A percentile compares a stretch with the other conserved stretches of the same genome.
phyloP scores from a whole-genome alignment of 768 basidiomycete species.

The Amanita rubescens region DNA sequence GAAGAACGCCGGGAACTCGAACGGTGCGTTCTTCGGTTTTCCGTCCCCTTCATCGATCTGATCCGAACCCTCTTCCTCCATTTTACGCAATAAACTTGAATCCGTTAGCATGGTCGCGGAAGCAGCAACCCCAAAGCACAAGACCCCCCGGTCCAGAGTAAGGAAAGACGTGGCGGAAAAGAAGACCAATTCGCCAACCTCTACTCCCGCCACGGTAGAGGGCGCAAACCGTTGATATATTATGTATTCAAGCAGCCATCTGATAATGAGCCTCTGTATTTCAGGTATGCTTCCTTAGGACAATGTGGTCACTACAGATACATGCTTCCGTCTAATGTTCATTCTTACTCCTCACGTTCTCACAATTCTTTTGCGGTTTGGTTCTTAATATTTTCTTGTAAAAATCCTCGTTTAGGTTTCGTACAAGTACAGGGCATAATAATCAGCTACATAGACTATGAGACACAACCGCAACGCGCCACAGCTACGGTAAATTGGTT shows the following conservation, averaged over 20 bases:
- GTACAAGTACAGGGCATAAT: constrained; percentile 7
- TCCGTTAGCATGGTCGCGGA: constrained; percentile 75
- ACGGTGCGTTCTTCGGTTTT: constrained; percentile 42
- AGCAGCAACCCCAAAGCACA: constrained; percentile 68
- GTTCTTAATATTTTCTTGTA: neutral
- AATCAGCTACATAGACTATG: neutral
- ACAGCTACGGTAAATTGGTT: neutral
- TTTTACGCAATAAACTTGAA: neutral
- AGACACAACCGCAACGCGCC: neutral
- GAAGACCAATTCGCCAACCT: constrained; percentile 14
- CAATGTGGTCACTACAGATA: neutral
- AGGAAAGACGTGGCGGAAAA: constrained; percentile 37
- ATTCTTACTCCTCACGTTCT: neutral
- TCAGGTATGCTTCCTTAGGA: neutral
- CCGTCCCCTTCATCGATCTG: constrained; percentile 1
- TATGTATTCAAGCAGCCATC: neutral
- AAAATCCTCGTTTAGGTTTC: neutral
- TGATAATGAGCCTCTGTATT: neutral
- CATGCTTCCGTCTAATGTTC: neutral
- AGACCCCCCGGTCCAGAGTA: constrained; percentile 56
- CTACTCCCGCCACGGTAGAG: neutral
- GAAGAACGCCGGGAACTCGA: constrained; percentile 93
- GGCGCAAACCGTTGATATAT: neutral
- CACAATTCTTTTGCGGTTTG: neutral
- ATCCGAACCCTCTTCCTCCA: neutral